Evolutionary conservation across 345 rosid species (phyloP).

Genomic region (Cardamine chenopodiifolia): DNA sequence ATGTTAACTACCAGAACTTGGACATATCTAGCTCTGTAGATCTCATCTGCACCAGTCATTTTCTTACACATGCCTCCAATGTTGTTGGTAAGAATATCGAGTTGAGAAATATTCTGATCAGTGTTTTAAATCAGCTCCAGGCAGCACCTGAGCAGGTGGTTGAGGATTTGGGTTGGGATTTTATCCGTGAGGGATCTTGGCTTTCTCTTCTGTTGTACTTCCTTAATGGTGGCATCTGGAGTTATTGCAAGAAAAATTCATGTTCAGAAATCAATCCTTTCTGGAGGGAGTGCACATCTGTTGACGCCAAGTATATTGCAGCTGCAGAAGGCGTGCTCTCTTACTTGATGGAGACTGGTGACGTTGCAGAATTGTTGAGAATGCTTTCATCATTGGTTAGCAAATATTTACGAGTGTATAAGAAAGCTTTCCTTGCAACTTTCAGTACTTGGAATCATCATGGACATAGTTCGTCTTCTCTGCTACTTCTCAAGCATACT

Average conservation of each 20-base stretch:
- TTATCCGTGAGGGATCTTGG: constrained; percentile 77
- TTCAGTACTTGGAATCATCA: constrained; percentile 50
- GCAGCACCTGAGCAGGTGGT: constrained; percentile 48
- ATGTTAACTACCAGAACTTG: constrained; percentile 48
- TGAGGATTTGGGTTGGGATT: constrained; percentile 81
- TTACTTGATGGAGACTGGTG: constrained; percentile 58
- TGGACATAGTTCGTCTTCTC: constrained; percentile 52
- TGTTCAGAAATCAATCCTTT: constrained; percentile 51
- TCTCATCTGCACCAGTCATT: constrained; percentile 64
- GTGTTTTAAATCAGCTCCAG: constrained; percentile 54
- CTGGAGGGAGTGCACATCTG: constrained; percentile 54
- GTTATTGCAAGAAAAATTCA: constrained; percentile 52
- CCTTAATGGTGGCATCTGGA: constrained; percentile 62
- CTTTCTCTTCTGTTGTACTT: constrained; percentile 69
- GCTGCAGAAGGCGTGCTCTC: constrained; percentile 64
- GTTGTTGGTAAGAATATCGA: constrained; percentile 47
- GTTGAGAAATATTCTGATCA: constrained; percentile 50
- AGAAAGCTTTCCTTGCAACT: constrained; percentile 74
- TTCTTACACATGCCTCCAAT: constrained; percentile 50
- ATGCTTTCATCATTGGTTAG: constrained; percentile 65
- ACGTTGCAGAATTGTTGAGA: constrained; percentile 51
- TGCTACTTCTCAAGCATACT: constrained; percentile 79
- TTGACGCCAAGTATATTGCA: constrained; percentile 50
- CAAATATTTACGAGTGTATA: constrained; percentile 57
- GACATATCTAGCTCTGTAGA: constrained; percentile 52